Evolutionary conservation across 306 rosid genomes (phyloP), one percentile per base, ranked within the genome.

Genomic region (Medicago arabica): DNA sequence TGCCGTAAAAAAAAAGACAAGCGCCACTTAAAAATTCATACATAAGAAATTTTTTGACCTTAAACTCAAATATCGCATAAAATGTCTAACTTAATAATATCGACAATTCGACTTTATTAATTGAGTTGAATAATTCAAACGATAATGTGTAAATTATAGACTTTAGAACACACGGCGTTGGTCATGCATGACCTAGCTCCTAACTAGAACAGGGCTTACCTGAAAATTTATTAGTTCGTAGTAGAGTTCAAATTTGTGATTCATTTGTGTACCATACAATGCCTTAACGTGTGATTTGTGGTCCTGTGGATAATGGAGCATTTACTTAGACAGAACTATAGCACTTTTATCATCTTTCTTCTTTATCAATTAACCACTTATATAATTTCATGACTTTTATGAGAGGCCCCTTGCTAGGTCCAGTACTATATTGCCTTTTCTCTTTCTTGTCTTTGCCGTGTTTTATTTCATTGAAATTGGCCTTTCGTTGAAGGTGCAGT

Each of bases 261-360:
- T 58, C 3, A 25, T 58, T 58, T 58, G 0, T 21, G 16, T 11
- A 25, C 16, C 64, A 58, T 16, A 53, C 16, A 58, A 58, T 10
- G n/a, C 2, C 3, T 21, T 58, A 2, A 7, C 5, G 51, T 15
- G 16, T 4, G 7, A 34, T 34, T 5, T 23, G 84, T 80, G 84
- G 84, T 80, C 87, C 82, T 64, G 53, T 75, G 19, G 74, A 53
- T 28, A 51, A 50, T 47, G 75, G 72, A 79, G 72, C 81, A 61
- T 74, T 78, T 74, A 50, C 49, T 34, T 51, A 38, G 65, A 47
- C 17, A 55, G 51, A 10, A 9, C 4, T 39, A 36, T 57, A 47
- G 41, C 55, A 34, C 75, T 72, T 21, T 39, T 49, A 72, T 50
- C 40, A 14, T 51, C 38, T 71, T 46, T 15, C 43, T 69, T 75